Percentiles rank a stretch among this genome's conserved stretches.
Evolutionary conservation across 2,329 filamentous ascomycete species (phyloP).

Genomic region (Talaromyces sp.): DNA sequence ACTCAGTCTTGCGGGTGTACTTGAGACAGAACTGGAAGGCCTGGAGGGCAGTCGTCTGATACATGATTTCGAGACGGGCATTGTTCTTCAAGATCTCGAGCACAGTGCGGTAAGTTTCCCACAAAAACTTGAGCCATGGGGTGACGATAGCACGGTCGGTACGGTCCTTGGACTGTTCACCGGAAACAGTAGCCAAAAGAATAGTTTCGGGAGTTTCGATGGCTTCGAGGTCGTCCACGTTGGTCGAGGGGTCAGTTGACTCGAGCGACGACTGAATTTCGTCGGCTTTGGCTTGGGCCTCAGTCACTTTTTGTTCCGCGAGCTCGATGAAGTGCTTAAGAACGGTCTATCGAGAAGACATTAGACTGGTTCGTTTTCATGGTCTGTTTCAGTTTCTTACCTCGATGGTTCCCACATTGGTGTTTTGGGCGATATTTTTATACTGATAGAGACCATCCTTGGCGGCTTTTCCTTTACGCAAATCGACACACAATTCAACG

Average conservation of each 20-base stretch:
- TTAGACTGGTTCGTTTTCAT: neutral
- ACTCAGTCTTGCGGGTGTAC: constrained; percentile 98
- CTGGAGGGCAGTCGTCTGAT: constrained; percentile 96
- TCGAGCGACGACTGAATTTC: constrained; percentile 88
- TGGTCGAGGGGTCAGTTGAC: constrained; percentile 66
- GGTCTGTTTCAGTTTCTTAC: constrained; percentile 45
- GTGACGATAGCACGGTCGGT: constrained; percentile 98
- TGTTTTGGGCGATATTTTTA: constrained; percentile 99
- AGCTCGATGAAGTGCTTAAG: constrained; percentile 98
- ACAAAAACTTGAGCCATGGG: constrained; percentile 98
- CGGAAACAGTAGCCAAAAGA: constrained; percentile 93
- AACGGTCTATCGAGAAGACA: constrained; percentile 60
- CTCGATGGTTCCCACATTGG: constrained; percentile 97
- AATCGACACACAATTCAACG: constrained; percentile 92
- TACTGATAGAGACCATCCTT: constrained; percentile 99
- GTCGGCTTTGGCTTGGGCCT: constrained; percentile 92
- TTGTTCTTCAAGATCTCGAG: constrained; percentile 99
- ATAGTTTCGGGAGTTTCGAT: constrained; percentile 98
- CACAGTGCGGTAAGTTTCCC: constrained; percentile 98
- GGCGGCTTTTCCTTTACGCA: constrained; percentile 96
- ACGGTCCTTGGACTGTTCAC: constrained; percentile 93
- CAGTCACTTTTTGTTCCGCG: constrained; percentile 91
- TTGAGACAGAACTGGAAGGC: constrained; percentile 99
- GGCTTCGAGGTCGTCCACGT: constrained; percentile 91
- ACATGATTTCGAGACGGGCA: constrained; percentile 92